A percentile compares a stretch with the other conserved stretches of the same genome.
Conservation (phyloP, 2,329 filamentous ascomycete species). For the Aspergillus texensis region DNA sequence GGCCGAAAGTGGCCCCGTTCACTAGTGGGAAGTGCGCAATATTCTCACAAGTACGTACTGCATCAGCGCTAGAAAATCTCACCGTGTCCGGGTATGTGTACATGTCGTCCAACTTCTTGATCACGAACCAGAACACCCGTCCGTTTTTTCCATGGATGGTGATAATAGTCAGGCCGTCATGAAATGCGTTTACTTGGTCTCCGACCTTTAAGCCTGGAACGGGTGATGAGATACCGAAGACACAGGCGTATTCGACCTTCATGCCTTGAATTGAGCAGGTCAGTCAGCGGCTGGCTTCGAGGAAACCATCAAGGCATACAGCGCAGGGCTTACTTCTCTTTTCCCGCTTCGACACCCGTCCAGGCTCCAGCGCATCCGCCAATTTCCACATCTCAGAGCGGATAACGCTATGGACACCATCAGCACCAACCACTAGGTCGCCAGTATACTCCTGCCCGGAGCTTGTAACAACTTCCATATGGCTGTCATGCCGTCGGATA, state of each 20-base stretch:
- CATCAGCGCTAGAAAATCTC: neutral
- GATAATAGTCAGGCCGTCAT: constrained; percentile 2
- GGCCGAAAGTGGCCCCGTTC: neutral
- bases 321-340: neutral
- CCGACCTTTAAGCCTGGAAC: constrained; percentile 8
- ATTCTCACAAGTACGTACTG: neutral
- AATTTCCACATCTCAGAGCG: constrained; percentile 10
- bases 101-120: constrained; percentile 5
- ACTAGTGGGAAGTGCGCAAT: neutral
- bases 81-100: constrained; percentile 9
- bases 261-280: neutral
- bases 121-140: constrained; percentile 17
- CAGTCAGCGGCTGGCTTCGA: neutral
- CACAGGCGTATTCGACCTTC: constrained; percentile 17
- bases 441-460: neutral
- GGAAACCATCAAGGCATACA: neutral
- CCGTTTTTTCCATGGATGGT: constrained; percentile 10
- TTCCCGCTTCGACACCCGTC: neutral
- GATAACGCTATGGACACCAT: constrained; percentile 10
- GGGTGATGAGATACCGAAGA: constrained; percentile 16
- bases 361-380: neutral
- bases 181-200: constrained; percentile 8
- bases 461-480: neutral
- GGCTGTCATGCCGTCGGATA: neutral
- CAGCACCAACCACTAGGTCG: constrained; percentile 10